A percentile compares a stretch with the other conserved stretches of the same genome.
These are phyloP conservation scores for Cucumis cinereus DNA, from an alignment of 306 rosid species.

Conservation along the genomic window DNA sequence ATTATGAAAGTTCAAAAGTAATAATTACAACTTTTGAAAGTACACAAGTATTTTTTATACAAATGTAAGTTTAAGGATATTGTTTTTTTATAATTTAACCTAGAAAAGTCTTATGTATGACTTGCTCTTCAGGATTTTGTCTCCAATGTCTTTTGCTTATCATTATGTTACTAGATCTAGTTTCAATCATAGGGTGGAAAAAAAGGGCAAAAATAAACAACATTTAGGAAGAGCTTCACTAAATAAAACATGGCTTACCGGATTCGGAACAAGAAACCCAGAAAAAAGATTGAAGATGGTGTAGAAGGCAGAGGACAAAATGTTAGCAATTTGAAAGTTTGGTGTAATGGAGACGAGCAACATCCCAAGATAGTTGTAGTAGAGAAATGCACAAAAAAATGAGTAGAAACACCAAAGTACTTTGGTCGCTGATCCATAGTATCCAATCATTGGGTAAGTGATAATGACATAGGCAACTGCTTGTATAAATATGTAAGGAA, in stretches of 20 bases:
- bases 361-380: slow-evolving; percentile 36
- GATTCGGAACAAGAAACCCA: slow-evolving; percentile 32
- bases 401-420: slow-evolving; percentile 32
- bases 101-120: too few relatives aligned
- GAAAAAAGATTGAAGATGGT: slow-evolving; percentile 25
- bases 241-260: slow-evolving; percentile 15
- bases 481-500: slow-evolving; percentile 27
- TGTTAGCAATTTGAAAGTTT: slow-evolving; percentile 19
- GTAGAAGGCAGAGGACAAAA: slow-evolving; percentile 20
- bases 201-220: background rate
- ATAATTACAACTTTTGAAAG: too few relatives aligned
- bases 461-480: slow-evolving; percentile 4
- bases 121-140: too few relatives aligned
- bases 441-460: slow-evolving; percentile 37
- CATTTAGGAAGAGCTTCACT: background rate
- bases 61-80: too few relatives aligned
- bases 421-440: slow-evolving; percentile 18
- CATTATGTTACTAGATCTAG: background rate
- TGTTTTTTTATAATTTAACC: too few relatives aligned
- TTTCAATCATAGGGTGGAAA: background rate
- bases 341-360: slow-evolving; percentile 30
- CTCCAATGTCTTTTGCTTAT: background rate
- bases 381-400: slow-evolving; percentile 18
- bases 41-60: too few relatives aligned
- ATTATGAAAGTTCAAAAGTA: background rate